Conservation (phyloP, 2,329 filamentous ascomycete species). For the Aureobasidium mangrovei region DNA sequence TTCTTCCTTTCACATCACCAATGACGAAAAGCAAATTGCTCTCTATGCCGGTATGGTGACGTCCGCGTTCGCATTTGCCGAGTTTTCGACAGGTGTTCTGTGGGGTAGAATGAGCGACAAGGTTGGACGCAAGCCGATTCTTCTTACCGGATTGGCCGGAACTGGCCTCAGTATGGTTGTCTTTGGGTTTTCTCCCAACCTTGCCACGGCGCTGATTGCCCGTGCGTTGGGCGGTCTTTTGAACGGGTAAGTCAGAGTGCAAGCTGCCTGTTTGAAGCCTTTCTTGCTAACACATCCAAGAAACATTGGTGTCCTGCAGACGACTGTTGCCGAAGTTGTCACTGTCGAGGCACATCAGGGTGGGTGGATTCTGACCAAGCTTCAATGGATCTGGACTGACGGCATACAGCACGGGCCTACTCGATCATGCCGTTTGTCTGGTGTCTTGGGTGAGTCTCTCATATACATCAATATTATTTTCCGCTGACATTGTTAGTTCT, state of each 20-base stretch:
- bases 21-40: conserved; percentile 70
- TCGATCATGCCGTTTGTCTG: conserved; percentile 97
- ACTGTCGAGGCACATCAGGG: conserved; percentile 89
- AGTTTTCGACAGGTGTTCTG: conserved; percentile 84
- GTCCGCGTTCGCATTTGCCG: conserved; percentile 89
- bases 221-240: conserved; percentile 82
- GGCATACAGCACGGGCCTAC: conserved; percentile 66
- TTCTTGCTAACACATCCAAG: conserved; percentile 33
- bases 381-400: conserved; percentile 9
- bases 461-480: not conserved
- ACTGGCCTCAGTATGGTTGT: conserved; percentile 87
- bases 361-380: conserved; percentile 36
- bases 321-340: conserved; percentile 87
- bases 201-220: conserved; percentile 75
- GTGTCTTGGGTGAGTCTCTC: conserved; percentile 68
- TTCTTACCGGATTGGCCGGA: conserved; percentile 80
- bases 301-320: conserved; percentile 92
- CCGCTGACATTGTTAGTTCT: conserved; percentile 48
- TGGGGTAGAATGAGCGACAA: conserved; percentile 91
- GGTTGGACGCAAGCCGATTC: conserved; percentile 84
- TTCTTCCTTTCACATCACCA: conserved; percentile 75
- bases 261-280: not conserved
- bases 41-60: conserved; percentile 95
- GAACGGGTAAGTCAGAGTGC: conserved; percentile 61
- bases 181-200: conserved; percentile 80